phyloP scores from a whole-genome alignment of 768 basidiomycete species.

The Leucosporidium scottii region DNA sequence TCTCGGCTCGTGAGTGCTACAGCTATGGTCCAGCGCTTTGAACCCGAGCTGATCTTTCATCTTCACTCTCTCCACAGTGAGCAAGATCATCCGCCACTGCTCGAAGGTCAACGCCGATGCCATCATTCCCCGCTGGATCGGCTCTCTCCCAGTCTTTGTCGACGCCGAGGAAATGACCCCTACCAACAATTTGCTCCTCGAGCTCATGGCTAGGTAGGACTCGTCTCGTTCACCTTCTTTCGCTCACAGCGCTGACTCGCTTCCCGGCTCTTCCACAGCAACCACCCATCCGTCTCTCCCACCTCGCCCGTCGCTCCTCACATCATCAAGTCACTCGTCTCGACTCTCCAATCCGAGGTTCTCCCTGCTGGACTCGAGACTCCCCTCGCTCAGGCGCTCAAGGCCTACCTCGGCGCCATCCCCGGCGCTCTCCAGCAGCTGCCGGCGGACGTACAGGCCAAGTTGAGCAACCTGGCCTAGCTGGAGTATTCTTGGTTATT shows the following conservation, averaged over 20 bases:
- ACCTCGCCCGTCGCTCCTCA: not conserved
- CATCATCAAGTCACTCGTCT: constrained; percentile 2
- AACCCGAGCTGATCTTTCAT: not conserved
- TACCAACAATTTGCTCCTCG: not conserved
- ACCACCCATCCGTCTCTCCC: constrained; percentile 4
- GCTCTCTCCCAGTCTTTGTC: constrained; percentile 1
- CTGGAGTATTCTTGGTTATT: no score
- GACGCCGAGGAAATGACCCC: constrained; percentile 9
- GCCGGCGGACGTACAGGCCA: not conserved
- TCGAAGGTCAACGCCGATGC: not conserved
- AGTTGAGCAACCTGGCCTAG: not conserved
- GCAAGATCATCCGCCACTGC: constrained; percentile 2
- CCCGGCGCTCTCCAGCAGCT: not conserved
- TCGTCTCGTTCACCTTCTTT: not conserved
- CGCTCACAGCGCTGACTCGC: no score
- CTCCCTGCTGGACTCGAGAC: not conserved
- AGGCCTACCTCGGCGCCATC: not conserved
- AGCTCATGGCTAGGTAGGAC: not conserved
- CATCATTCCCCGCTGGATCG: not conserved
- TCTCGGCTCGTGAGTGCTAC: not conserved
- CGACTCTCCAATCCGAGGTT: not conserved
- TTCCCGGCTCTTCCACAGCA: not conserved
- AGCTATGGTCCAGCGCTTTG: no score
- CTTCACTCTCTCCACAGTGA: not conserved
- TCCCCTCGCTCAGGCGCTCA: constrained; percentile 1